phyloP scores from a whole-genome alignment of 257 asterid genomes.

The Jaltomata sinuosa region DNA sequence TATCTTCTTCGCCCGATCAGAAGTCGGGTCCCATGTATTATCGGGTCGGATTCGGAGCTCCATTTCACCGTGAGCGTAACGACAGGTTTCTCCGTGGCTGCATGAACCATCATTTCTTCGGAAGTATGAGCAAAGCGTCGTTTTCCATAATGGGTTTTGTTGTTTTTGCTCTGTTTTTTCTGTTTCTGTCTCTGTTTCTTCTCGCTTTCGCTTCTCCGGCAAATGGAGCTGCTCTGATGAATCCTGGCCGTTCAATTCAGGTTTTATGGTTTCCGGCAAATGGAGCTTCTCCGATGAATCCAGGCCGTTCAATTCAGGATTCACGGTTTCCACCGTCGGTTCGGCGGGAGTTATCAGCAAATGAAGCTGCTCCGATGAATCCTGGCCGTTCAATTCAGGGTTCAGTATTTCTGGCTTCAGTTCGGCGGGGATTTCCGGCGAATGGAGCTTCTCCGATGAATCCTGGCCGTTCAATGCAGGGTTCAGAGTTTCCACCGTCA shows the following conservation, averaged over 20 bases:
- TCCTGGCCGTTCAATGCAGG: slow-evolving; percentile 27
- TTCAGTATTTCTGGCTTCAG: too few species aligned
- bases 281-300: slow-evolving; percentile 22
- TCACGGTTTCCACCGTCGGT: too few species aligned
- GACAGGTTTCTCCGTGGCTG: slow-evolving; percentile 80
- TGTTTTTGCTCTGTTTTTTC: slow-evolving; percentile 1
- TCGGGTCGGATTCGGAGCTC: slow-evolving; percentile 84
- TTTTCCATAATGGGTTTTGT: slow-evolving; percentile 67
- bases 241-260: slow-evolving; percentile 4
- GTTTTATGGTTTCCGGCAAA: slow-evolving; percentile 7
- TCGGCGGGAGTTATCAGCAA: slow-evolving; percentile 41
- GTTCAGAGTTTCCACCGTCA: too few species aligned
- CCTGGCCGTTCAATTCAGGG: slow-evolving; percentile 28
- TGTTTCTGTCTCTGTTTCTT: slow-evolving; percentile 15
- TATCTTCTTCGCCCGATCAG: slow-evolving; percentile 74
- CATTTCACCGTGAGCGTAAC: slow-evolving; percentile 48
- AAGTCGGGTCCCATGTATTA: slow-evolving; percentile 90
- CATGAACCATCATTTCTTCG: slow-evolving; percentile 46
- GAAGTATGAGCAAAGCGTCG: slow-evolving; percentile 84
- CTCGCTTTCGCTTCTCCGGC: slow-evolving; percentile 63
- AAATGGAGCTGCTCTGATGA: slow-evolving; percentile 15
- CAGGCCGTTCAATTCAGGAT: slow-evolving; percentile 24
- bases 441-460: slow-evolving; percentile 15
- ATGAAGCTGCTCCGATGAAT: slow-evolving; percentile 17
- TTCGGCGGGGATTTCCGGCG: slow-evolving; percentile 15